A percentile compares a stretch with the other conserved stretches of the same genome.
phyloP scores from a whole-genome alignment of 2,329 filamentous ascomycete species.

The Cytospora schulzeri region DNA sequence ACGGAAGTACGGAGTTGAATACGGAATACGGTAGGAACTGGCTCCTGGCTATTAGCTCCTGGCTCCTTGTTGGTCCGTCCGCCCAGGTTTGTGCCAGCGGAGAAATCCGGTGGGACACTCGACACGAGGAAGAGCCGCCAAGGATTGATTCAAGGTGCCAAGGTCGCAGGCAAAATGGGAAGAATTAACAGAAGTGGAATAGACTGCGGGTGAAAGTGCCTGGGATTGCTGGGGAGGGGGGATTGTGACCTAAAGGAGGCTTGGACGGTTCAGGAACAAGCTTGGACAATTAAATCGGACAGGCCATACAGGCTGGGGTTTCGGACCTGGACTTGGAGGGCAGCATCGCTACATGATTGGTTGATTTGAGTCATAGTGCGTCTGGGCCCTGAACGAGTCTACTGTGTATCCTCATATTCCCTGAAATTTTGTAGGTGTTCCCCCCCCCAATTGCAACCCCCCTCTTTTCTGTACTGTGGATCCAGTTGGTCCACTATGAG shows the following conservation, averaged over 20 bases:
- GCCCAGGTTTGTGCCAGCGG: not conserved
- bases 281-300: not conserved
- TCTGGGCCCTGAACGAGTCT: not conserved
- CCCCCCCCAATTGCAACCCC: too few species aligned
- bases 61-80: not conserved
- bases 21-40: not conserved
- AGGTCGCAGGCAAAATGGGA: not conserved
- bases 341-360: slow-evolving; percentile 12
- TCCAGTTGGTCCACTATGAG: not conserved
- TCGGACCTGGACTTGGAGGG: slow-evolving; percentile 19
- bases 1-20: too few species aligned
- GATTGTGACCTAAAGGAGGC: slow-evolving; percentile 4
- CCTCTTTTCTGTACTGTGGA: not conserved
- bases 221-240: not conserved
- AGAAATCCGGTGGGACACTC: not conserved
- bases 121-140: not conserved
- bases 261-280: slow-evolving; percentile 23
- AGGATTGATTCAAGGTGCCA: not conserved
- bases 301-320: slow-evolving; percentile 12
- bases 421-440: not conserved
- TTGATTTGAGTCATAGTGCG: slow-evolving; percentile 7
- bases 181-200: not conserved
- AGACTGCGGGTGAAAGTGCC: not conserved
- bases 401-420: not conserved
- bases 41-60: not conserved